Evolutionary conservation across 2,329 filamentous ascomycete genomes (phyloP).

Genomic region (Pestalotiopsis sp.): DNA sequence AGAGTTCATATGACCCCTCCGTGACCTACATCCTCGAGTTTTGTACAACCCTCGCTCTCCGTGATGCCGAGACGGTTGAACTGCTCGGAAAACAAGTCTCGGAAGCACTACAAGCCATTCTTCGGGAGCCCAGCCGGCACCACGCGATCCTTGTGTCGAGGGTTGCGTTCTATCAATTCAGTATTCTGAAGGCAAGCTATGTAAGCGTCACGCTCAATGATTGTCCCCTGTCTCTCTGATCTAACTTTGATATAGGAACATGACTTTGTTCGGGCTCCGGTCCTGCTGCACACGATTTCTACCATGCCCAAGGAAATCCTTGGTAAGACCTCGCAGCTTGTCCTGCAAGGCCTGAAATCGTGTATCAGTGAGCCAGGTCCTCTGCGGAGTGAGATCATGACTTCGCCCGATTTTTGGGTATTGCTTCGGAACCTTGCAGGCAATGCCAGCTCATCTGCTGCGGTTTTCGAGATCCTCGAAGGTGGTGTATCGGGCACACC

Average conservation of each 20-base stretch:
- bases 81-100: slow-evolving; percentile 78
- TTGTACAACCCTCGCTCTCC: slow-evolving; percentile 78
- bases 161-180: slow-evolving; percentile 84
- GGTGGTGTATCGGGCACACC: slow-evolving; percentile 73
- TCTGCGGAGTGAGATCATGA: slow-evolving; percentile 89
- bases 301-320: slow-evolving; percentile 80
- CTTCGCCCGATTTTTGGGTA: slow-evolving; percentile 96
- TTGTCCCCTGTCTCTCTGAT: not conserved
- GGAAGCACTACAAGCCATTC: slow-evolving; percentile 76
- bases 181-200: slow-evolving; percentile 80
- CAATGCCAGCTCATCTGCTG: slow-evolving; percentile 69
- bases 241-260: slow-evolving; percentile 63
- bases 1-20: slow-evolving; percentile 78
- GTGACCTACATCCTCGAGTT: slow-evolving; percentile 91
- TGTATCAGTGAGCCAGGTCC: slow-evolving; percentile 80
- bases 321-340: slow-evolving; percentile 73
- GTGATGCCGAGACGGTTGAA: slow-evolving; percentile 73
- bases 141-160: slow-evolving; percentile 85
- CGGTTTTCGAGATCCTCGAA: slow-evolving; percentile 87
- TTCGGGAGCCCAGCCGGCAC: slow-evolving; percentile 77
- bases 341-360: slow-evolving; percentile 76
- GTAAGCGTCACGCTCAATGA: slow-evolving; percentile 52
- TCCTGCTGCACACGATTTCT: slow-evolving; percentile 89
- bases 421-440: slow-evolving; percentile 77
- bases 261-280: slow-evolving; percentile 88